A percentile compares a stretch with the other conserved stretches of the same genome.
Evolutionary conservation across 805 yeast species (phyloP).

Genomic region (Kurtzmaniella fragi): DNA sequence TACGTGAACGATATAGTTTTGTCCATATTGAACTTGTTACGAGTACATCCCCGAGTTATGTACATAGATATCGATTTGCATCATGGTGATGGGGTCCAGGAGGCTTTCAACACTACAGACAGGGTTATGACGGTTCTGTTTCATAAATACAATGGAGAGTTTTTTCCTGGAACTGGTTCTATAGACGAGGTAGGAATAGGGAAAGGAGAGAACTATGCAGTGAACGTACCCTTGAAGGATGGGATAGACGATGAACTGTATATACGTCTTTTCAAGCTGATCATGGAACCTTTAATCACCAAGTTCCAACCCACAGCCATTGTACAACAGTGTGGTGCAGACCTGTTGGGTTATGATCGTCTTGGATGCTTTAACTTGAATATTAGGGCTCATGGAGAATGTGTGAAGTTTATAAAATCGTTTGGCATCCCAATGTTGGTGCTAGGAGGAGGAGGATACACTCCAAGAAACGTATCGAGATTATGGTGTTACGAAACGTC

Average conservation of each 20-base stretch:
- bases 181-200: conserved; percentile 87
- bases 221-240: conserved; percentile 89
- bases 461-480: conserved; percentile 91
- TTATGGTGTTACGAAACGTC: conserved; percentile 96
- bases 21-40: conserved; percentile 74
- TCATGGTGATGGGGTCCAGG: conserved; percentile 98
- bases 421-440: conserved; percentile 89
- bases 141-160: conserved; percentile 91
- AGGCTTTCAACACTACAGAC: conserved; percentile 91
- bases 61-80: conserved; percentile 94
- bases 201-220: conserved; percentile 79
- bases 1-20: conserved; percentile 92
- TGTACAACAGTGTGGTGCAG: conserved; percentile 97
- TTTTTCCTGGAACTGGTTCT: conserved; percentile 96
- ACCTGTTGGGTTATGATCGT: conserved; percentile 88
- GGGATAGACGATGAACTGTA: conserved; percentile 94
- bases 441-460: conserved; percentile 97
- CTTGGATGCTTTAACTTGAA: conserved; percentile 91
- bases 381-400: conserved; percentile 91
- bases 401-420: conserved; percentile 83
- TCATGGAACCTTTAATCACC: conserved; percentile 84
- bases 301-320: conserved; percentile 92
- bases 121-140: conserved; percentile 95
- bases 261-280: conserved; percentile 67
- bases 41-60: conserved; percentile 88